Base-by-base conservation (phyloP, 1,139 yeast genomes). In the Geotrichum reessii region DNA sequence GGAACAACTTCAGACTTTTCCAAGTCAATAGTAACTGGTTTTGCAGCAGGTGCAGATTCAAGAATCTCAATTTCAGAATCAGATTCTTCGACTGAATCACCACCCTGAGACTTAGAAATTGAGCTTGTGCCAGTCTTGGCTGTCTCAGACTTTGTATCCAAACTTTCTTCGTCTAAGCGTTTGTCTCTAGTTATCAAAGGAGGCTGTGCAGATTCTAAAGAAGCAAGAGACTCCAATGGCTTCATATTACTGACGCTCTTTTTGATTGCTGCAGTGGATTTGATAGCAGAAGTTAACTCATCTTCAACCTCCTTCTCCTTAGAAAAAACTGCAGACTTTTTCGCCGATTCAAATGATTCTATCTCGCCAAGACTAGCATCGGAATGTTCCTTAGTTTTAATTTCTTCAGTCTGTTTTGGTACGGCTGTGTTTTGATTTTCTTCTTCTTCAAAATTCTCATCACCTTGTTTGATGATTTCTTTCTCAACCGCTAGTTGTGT, bases 391-490 rank as follows among this genome's bases (percentile, higher is more conserved):
- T 14, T 9, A 7, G 14, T n/a, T n/a, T 37, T 7, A 2, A 14
- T 1, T 4, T 46, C 28, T 25, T 46, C 8, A 11, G 1, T 46
- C 27, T 46, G n/a, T 14, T 46, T 46, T 14, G 12, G n/a, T 6
- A 6, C 2, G n/a, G 17, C 4, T n/a, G 17, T 8, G 4, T 49
- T 9, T 24, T 25, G 42, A 6, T 17, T 49, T 27, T 25, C 49
- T 19, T 24, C 31, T 14, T 47, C 21, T 8, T 42, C 27, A 8
- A 3, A 11, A 24, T 12, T 22, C 37, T 33, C 24, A 14, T 79
- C 75, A 22, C 79, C 76, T 2, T 82, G 80, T 14, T 81, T 79
- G 47, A 76, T 75, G 22, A 83, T 79, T n/a, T 11, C 40, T 22
- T 42, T 50, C 12, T 14, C 53, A 50, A 21, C 24, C n/a, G n/a